Evolutionary conservation across 495 filamentous ascomycete genomes (phyloP).

Genomic region (Penicillium canescens): DNA sequence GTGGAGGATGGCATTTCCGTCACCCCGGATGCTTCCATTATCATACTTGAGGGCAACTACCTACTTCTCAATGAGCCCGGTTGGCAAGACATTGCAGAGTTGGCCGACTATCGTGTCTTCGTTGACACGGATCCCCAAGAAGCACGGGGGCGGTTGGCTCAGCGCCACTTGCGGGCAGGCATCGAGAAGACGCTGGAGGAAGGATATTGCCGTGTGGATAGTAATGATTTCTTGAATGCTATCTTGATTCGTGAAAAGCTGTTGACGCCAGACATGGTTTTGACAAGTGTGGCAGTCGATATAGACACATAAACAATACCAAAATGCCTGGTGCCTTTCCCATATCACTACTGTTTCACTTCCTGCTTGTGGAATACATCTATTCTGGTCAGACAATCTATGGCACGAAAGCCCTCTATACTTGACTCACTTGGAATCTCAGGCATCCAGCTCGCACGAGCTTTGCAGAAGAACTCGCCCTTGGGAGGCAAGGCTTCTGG

Average conservation of each 20-base stretch:
- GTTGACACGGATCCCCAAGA: conserved; percentile 36
- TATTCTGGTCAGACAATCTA: conserved; percentile 18
- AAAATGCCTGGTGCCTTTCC: neutral
- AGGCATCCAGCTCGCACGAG: conserved; percentile 62
- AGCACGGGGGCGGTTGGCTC: conserved; percentile 35
- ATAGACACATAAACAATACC: neutral
- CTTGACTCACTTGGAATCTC: conserved; percentile 52
- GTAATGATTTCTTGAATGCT: conserved; percentile 45
- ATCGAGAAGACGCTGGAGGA: conserved; percentile 43
- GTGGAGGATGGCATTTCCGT: conserved; percentile 36
- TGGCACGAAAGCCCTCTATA: neutral
- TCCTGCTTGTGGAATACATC: conserved; percentile 61
- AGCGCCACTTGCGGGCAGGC: conserved; percentile 36
- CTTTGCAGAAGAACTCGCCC: conserved; percentile 68
- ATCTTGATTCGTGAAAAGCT: conserved; percentile 27
- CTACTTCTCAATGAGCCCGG: conserved; percentile 32
- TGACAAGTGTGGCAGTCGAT: conserved; percentile 22
- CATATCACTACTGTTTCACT: conserved; percentile 48
- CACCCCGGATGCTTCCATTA: conserved; percentile 27
- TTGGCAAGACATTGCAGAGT: conserved; percentile 25
- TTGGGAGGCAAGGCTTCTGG: conserved; percentile 61
- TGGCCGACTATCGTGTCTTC: conserved; percentile 37
- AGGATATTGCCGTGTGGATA: conserved; percentile 38
- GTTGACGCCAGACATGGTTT: conserved; percentile 29
- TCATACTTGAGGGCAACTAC: conserved; percentile 44